Evolutionary conservation across 352 stramenopile species (phyloP).

Genomic region (Phytopythium mirpurense): DNA sequence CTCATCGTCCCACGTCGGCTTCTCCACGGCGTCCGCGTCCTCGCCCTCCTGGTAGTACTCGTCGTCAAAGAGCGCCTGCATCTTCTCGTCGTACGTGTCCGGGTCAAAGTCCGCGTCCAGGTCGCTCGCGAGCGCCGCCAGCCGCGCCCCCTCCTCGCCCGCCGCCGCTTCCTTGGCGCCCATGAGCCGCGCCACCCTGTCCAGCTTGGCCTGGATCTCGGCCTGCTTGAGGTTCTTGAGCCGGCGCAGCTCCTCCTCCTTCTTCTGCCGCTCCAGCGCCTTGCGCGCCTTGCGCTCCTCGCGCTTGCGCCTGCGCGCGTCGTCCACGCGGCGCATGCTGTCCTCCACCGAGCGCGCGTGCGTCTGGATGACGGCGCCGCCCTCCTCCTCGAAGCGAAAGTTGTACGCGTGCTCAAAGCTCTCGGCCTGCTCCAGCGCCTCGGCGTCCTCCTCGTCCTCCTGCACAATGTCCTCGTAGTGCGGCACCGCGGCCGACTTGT

Average conservation of each 20-base stretch:
- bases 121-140: constrained; percentile 26
- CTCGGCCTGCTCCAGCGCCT: constrained; percentile 93
- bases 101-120: constrained; percentile 96
- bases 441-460: constrained; percentile 86
- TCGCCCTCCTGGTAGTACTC: constrained; percentile 95
- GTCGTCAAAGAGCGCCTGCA: constrained; percentile 96
- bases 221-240: constrained; percentile 98
- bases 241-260: constrained; percentile 95
- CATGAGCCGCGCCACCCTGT: constrained; percentile 88
- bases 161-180: constrained; percentile 42
- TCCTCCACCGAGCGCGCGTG: constrained; percentile 82
- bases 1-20: constrained; percentile 76
- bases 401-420: constrained; percentile 99
- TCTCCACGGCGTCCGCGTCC: constrained; percentile 60
- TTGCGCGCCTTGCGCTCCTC: constrained; percentile 93
- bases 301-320: constrained; percentile 94
- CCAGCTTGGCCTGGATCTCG: constrained; percentile 93
- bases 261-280: constrained; percentile 92
- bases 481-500: constrained; percentile 56
- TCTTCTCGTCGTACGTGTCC: constrained; percentile 95
- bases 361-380: constrained; percentile 78
- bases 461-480: constrained; percentile 85
- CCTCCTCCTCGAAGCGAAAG: constrained; percentile 98
- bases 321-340: constrained; percentile 94
- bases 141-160: constrained; percentile 18